A percentile compares a stretch with the other conserved stretches of the same genome.
These are phyloP conservation scores for Agaricus subrufescens DNA, from an alignment of 768 basidiomycete species.

Conservation along the genomic window DNA sequence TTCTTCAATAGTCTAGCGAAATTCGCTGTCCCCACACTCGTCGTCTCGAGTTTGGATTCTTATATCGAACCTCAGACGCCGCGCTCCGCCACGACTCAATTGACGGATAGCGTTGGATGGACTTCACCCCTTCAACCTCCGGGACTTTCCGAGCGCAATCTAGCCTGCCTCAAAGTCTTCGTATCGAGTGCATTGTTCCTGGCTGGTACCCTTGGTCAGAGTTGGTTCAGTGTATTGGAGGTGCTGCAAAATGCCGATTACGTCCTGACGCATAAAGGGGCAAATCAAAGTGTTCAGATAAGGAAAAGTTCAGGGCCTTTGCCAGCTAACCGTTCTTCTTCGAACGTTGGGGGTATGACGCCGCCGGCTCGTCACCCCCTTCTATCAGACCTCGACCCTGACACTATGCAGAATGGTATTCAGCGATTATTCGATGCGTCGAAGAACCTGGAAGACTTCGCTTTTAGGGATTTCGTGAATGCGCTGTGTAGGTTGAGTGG, in stretches of 20 bases:
- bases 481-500: conserved; percentile 83
- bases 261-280: conserved; percentile 66
- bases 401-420: conserved; percentile 68
- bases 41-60: conserved; percentile 78
- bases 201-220: conserved; percentile 80
- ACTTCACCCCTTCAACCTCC: conserved; percentile 50
- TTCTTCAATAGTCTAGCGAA: conserved; percentile 90
- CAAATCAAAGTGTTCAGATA: conserved; percentile 22
- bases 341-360: conserved; percentile 20
- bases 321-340: conserved; percentile 33
- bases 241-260: conserved; percentile 94
- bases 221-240: conserved; percentile 91
- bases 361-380: conserved; percentile 47
- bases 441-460: conserved; percentile 75
- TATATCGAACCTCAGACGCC: conserved; percentile 51
- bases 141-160: conserved; percentile 81
- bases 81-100: conserved; percentile 46
- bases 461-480: conserved; percentile 71
- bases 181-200: conserved; percentile 75
- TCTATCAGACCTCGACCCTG: conserved; percentile 68
- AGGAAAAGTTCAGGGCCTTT: conserved; percentile 22
- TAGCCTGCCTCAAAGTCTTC: conserved; percentile 85
- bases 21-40: conserved; percentile 84
- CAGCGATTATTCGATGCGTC: conserved; percentile 85
- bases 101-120: conserved; percentile 69